phyloP scores from a whole-genome alignment of 2,329 filamentous ascomycete species.

The Trichoderma endophyticum region DNA sequence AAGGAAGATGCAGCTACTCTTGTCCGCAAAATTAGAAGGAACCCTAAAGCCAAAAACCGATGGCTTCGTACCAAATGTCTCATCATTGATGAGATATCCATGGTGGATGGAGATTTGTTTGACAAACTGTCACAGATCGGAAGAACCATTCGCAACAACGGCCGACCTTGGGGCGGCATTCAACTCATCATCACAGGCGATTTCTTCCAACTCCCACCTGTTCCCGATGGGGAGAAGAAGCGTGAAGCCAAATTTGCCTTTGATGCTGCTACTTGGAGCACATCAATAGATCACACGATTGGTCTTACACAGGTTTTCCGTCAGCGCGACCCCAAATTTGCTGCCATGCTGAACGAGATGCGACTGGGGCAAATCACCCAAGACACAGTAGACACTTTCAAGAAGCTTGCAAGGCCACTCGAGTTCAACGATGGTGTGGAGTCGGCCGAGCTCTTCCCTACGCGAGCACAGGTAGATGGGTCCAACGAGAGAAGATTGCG shows the following conservation, averaged over 20 bases:
- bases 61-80: conserved; percentile 88
- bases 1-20: conserved; percentile 80
- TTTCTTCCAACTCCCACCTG: conserved; percentile 95
- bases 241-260: conserved; percentile 83
- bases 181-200: conserved; percentile 95
- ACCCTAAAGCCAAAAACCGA: conserved; percentile 80
- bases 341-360: conserved; percentile 97
- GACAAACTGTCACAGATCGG: conserved; percentile 93
- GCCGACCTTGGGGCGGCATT: conserved; percentile 90
- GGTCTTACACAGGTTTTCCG: conserved; percentile 93
- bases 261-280: conserved; percentile 86
- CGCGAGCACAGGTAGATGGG: conserved; percentile 80
- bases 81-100: conserved; percentile 92
- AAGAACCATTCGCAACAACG: conserved; percentile 81
- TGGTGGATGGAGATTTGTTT: conserved; percentile 96
- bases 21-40: conserved; percentile 86
- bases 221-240: conserved; percentile 69
- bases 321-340: conserved; percentile 86
- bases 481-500: conserved; percentile 76
- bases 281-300: conserved; percentile 92
- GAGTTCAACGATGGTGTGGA: conserved; percentile 69
- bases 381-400: conserved; percentile 75
- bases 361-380: conserved; percentile 76
- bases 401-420: conserved; percentile 66
- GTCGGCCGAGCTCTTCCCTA: conserved; percentile 85